Evolutionary conservation across 768 basidiomycete genomes (phyloP).

Genomic region (Epithele typhae): DNA sequence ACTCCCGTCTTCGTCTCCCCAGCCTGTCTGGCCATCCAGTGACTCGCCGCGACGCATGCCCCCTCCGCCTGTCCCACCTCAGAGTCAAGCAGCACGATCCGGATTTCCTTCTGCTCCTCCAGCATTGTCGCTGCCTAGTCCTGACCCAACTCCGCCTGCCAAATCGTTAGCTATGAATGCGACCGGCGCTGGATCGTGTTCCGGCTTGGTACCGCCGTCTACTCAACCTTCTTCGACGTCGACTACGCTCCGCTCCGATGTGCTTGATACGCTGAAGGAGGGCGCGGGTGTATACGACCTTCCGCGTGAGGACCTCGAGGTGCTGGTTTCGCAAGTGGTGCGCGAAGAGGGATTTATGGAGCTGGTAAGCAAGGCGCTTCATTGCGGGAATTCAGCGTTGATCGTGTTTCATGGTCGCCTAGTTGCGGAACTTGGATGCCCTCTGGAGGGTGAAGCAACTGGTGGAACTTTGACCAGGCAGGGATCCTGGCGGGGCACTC

Average conservation of each 20-base stretch:
- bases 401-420: too few species aligned
- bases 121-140: background rate
- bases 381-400: too few species aligned
- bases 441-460: too few species aligned
- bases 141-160: background rate
- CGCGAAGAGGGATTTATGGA: conserved; percentile 73
- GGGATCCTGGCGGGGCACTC: too few species aligned
- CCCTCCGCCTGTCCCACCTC: conserved; percentile 7
- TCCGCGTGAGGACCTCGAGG: conserved; percentile 47
- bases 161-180: too few species aligned
- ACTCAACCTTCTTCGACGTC: background rate
- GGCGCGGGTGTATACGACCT: conserved; percentile 50
- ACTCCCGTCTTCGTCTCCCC: conserved; percentile 6
- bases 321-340: conserved; percentile 54
- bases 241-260: conserved; percentile 14
- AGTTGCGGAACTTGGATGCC: too few species aligned
- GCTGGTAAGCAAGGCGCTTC: too few species aligned
- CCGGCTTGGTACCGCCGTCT: too few species aligned
- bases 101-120: background rate
- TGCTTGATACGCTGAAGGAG: conserved; percentile 38
- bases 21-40: background rate
- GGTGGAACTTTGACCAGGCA: too few species aligned
- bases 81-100: conserved; percentile 6
- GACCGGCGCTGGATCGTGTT: too few species aligned
- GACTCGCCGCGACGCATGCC: conserved; percentile 9